Base-by-base conservation (phyloP, 2,329 filamentous ascomycete genomes). In the Epichloe glyceriae region DNA sequence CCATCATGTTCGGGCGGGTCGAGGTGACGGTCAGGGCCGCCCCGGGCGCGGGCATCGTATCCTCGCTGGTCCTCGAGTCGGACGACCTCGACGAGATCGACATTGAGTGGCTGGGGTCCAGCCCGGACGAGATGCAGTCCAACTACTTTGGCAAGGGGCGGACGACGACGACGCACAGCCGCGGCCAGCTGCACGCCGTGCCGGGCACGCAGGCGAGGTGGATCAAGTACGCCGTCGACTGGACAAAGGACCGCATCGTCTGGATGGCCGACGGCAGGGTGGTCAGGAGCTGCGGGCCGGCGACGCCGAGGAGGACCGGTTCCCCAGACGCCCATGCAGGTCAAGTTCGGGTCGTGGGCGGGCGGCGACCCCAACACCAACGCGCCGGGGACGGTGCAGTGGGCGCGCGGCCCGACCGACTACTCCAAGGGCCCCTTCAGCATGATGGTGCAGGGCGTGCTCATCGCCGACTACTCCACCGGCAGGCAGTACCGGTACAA, bases 1-100 rank as follows among this genome's bases (percentile, higher is more conserved):
- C 96, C 75, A 95, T 98, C 72, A 97, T 98, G 93, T 98, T 96
- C 66, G 93, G 93, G 58, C 86, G 84, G 56, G 86, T 96, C 62
- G 86, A 95, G 57, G 80, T 90, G 58, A 83, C 80, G 34, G 77
- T 96, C 73, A 90, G 91, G 69, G 82, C 88, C 26, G 89, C 93
- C 10, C 84, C 89, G 0, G 93, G 93, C 7, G 82, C 80, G 10
- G 93, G 93, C 53, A 96, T 98, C 60, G 90, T 98, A 57, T 95
- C 88, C 67, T 93, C 88, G 44, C 78, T 93, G 12, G 88, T 98
- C 8, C 73, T 98, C 56, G 84, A 95, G 69, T 96, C 90, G 14
- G 91, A 97, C 66, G 79, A 80, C 61, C 78, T 96, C 43, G 93
- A 98, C 68, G 93, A 98, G 72, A 95, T 98, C 62, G 93, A 98